Evolutionary conservation across 2,329 filamentous ascomycete species (phyloP).

Genomic region (Aureobasidium pullulans): DNA sequence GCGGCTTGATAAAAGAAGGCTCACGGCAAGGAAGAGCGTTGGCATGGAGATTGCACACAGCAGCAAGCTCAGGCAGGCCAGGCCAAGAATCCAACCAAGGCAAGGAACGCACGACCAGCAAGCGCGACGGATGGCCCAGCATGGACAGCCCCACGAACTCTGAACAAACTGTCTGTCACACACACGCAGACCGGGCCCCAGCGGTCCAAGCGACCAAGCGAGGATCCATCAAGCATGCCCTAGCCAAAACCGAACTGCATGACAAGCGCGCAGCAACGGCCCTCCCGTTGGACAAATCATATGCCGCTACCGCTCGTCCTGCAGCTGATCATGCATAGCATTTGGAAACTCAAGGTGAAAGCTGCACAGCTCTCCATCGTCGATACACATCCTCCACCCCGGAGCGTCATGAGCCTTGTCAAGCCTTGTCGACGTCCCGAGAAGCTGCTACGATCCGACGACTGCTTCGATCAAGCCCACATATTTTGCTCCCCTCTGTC

Average conservation of each 20-base stretch:
- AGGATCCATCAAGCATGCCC: conserved; percentile 10
- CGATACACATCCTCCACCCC: neutral
- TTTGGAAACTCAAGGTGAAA: neutral
- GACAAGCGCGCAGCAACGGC: conserved; percentile 13
- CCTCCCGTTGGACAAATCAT: conserved; percentile 15
- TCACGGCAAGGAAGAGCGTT: conserved; percentile 14
- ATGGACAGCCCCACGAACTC: conserved; percentile 14
- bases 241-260: conserved; percentile 9
- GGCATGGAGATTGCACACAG: conserved; percentile 13
- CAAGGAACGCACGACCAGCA: conserved; percentile 13
- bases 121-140: neutral
- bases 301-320: conserved; percentile 3
- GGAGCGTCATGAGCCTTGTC: neutral
- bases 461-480: conserved; percentile 2
- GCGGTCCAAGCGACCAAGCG: neutral
- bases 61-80: conserved; percentile 14
- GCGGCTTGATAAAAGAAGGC: conserved; percentile 15
- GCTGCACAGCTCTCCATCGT: neutral
- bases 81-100: conserved; percentile 13
- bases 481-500: neutral
- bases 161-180: conserved; percentile 12
- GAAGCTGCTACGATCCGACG: neutral
- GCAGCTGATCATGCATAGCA: conserved; percentile 14
- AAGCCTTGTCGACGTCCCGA: neutral
- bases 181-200: neutral